Conservation (phyloP, 2,329 filamentous ascomycete species). For the Catunica adiposa region DNA sequence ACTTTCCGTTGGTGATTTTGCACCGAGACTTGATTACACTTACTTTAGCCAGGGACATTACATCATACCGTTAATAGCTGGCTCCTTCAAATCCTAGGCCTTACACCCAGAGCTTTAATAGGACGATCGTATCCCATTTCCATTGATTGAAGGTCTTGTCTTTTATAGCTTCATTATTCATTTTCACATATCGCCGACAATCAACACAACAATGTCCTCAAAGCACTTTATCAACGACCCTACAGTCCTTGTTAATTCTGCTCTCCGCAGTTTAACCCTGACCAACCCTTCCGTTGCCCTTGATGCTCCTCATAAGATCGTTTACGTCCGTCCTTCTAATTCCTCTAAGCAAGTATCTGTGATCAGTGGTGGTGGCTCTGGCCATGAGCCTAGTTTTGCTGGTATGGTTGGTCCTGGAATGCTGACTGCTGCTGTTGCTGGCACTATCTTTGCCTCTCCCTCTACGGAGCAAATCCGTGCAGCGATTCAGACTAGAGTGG, state of each 20-base stretch:
- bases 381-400: constrained; percentile 78
- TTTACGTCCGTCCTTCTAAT: constrained; percentile 54
- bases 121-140: neutral
- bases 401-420: constrained; percentile 72
- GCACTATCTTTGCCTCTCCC: constrained; percentile 73
- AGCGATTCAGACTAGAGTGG: constrained; percentile 57
- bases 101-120: neutral
- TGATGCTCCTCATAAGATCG: constrained; percentile 64
- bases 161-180: neutral
- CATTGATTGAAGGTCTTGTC: neutral
- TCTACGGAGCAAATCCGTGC: constrained; percentile 66
- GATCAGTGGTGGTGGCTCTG: constrained; percentile 74
- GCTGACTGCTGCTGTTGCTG: constrained; percentile 66
- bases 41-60: neutral
- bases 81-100: neutral
- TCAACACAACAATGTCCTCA: constrained; percentile 27
- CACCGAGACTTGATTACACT: neutral
- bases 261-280: constrained; percentile 59
- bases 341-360: constrained; percentile 53
- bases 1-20: neutral
- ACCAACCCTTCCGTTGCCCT: constrained; percentile 73
- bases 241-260: constrained; percentile 57
- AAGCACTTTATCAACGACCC: constrained; percentile 89
- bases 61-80: neutral
- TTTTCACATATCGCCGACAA: neutral